These are phyloP conservation scores for Aureobasidium sp. DNA, from an alignment of 2,329 filamentous ascomycete species.

Conservation along the genomic window DNA sequence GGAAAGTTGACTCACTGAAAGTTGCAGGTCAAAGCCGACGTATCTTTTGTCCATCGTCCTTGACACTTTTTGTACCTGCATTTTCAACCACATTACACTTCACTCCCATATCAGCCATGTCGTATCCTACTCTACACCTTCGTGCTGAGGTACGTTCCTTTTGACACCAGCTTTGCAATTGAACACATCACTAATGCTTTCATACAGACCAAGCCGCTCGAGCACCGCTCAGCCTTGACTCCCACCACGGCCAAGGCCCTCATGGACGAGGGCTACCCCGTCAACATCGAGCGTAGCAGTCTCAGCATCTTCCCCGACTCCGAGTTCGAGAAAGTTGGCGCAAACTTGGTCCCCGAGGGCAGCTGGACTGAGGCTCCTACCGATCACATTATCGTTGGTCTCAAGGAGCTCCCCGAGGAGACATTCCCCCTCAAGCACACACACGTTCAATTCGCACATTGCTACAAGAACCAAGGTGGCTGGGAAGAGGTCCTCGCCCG, in stretches of 20 bases:
- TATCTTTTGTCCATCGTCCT: neutral
- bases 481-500: constrained; percentile 75
- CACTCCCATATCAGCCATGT: constrained; percentile 9
- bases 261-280: constrained; percentile 30
- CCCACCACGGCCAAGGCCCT: constrained; percentile 32
- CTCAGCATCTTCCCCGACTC: constrained; percentile 31
- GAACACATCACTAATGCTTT: neutral
- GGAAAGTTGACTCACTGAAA: neutral
- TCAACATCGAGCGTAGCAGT: constrained; percentile 31
- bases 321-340: constrained; percentile 33
- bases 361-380: constrained; percentile 33
- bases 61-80: neutral
- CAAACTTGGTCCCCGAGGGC: constrained; percentile 30
- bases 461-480: constrained; percentile 50
- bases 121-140: constrained; percentile 15
- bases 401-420: constrained; percentile 43
- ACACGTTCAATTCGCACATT: constrained; percentile 31
- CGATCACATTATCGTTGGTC: constrained; percentile 28
- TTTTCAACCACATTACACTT: too few relatives aligned
- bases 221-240: constrained; percentile 30
- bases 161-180: neutral
- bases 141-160: constrained; percentile 13
- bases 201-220: constrained; percentile 27
- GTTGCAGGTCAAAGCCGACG: neutral
- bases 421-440: constrained; percentile 62